Conservation (phyloP, 768 basidiomycete genomes). For the Sporobolomyces pararoseus region DNA sequence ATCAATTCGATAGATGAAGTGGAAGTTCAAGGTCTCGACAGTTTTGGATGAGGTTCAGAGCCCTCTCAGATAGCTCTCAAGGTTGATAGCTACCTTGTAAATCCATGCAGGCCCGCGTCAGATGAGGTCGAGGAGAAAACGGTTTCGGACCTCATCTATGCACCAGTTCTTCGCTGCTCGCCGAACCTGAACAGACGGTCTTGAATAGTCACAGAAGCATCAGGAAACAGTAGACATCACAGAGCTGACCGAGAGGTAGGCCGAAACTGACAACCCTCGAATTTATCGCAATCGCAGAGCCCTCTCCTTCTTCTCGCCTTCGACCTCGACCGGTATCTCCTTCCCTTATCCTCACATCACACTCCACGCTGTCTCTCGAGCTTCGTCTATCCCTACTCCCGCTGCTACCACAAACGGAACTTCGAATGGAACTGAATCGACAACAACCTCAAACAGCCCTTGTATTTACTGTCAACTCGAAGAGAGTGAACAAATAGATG, state of each 20-base stretch:
- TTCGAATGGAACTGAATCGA: constrained; percentile 1
- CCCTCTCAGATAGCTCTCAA: too few relatives aligned
- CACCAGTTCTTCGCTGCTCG: too few relatives aligned
- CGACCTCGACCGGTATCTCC: constrained; percentile 66
- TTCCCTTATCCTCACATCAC: constrained; percentile 86
- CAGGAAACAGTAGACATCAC: neutral
- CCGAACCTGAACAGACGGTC: too few relatives aligned
- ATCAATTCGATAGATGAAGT: too few relatives aligned
- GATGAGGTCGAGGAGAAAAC: too few relatives aligned
- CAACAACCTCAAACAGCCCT: constrained; percentile 50
- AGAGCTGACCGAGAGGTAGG: neutral
- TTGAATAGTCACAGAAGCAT: neutral
- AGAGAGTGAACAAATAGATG: constrained; percentile 54
- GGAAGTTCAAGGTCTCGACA: too few relatives aligned
- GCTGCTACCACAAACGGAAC: neutral
- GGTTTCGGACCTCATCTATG: too few relatives aligned
- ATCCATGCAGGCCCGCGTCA: too few relatives aligned
- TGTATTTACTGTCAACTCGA: constrained; percentile 93
- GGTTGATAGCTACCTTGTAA: too few relatives aligned
- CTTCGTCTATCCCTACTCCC: constrained; percentile 48
- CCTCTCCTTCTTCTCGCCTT: constrained; percentile 69
- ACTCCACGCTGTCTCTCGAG: constrained; percentile 83
- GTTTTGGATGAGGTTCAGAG: too few relatives aligned
- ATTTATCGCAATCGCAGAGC: constrained; percentile 54
- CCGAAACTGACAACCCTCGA: constrained; percentile 16